Evolutionary conservation across 176 grass and related monocot species (phyloP), one percentile per base, ranked within the genome.

Genomic region (Cenchrus purpureus): DNA sequence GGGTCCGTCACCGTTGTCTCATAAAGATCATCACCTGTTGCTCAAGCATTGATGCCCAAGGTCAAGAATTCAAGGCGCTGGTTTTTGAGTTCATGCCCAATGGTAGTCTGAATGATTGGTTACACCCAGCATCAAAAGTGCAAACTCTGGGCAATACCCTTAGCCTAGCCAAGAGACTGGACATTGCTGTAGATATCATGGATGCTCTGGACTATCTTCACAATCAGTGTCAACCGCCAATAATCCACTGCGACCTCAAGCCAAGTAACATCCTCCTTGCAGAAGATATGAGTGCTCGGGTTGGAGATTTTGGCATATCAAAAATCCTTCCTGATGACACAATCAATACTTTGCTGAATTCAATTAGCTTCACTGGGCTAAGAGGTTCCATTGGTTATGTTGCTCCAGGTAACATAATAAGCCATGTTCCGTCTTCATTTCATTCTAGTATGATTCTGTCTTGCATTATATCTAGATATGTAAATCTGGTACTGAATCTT

Each of bases 191-290:
- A 0, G 45, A 86, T 86, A 53, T 79, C 28, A 19, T 79, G 66
- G 75, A 78, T 1, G 66, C 76, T 1, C 7, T 79, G 12, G 66
- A 86, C 8, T 86, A 86, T 44, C 84, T 86, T 64, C 76, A 86
- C 31, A 79, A 79, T 3, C 54, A 84, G 0, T 63, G 85, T 15
- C 4, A 79, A 6, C 77, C 78, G 7, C 78, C 78, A 19, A 57
- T 93, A 3, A 62, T 90, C 28, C 88, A 90, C 43, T 93, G 91
- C 48, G 91, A 93, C 80, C 82, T 93, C 45, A 92, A 90, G 19
- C 91, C 87, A 15, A 82, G 91, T 55, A 92, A 92, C 8, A 79
- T 90, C 48, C 79, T 92, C 79, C 91, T 92, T 13, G 76, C 78
- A 49, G 80, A 89, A 56, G 79, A 87, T 37, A 84, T 93, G 84